Base-by-base conservation (phyloP, 2,329 filamentous ascomycete genomes). In the Ilyonectria robusta region DNA sequence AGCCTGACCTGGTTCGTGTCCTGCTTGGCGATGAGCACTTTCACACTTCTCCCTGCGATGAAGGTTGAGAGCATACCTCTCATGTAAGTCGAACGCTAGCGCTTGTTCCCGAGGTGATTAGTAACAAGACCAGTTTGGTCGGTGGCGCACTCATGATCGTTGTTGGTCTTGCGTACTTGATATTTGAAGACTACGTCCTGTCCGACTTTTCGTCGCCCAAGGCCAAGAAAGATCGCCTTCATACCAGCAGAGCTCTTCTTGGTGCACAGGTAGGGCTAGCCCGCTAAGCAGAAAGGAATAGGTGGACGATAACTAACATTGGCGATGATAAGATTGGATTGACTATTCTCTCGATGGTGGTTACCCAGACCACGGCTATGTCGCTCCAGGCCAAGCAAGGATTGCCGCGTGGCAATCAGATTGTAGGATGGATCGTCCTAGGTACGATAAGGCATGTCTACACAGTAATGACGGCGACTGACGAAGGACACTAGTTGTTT, bases 331-430 rank as follows among this genome's bases (percentile, higher is more conserved):
- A 92, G 86, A 82, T 94, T 64, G 95, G 95, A 1, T 86, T 98
- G 59, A 88, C 97, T 47, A 78, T 93, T 8, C 86, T 98, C 59
- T 89, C 95, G 9, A 94, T 97, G 84, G 78, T 95, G 60, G 93
- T 98, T 21, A 99, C 96, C 8, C 88, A 91, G 51, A 97, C 94
- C 2, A 98, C 94, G 77, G 90, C 92, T n/a, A 81, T 92, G 62
- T 97, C 94, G 23, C 81, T 99, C 10, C 94, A 97, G 79, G 92
- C 94, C 31, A 97, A 93, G 78, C 84, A 90, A 70, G 96, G 96
- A 8, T 84, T 99, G 48, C 95, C 95, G 10, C 85, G 91, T 10
- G 96, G 96, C 11, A 97, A 97, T 72, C 94, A 98, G 80, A 84
- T 94, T 2, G 88, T 97, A 21, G 95, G 94, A 50, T 98, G 95